Base-by-base conservation (phyloP, 176 grass and related monocot species). In the Panicum miliaceum region DNA sequence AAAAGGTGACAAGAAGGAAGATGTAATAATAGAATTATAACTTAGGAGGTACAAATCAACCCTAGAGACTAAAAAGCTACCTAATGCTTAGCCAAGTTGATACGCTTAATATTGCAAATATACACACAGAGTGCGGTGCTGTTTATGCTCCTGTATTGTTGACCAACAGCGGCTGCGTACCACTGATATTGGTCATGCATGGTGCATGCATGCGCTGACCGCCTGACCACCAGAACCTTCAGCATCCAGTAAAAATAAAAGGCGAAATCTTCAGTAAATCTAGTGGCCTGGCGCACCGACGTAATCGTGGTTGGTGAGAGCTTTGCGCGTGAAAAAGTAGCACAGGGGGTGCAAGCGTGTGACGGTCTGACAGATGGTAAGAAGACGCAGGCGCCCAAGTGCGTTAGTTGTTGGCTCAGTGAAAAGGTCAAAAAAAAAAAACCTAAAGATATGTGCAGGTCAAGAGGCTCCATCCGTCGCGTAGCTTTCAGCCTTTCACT, bases 321-420 rank as follows among this genome's bases (percentile, higher is more conserved):
- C 3, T 29, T 16, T 34, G 61, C 68, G 68, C n/a, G 42, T 71
- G 1, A 46, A 47, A 47, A 46, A 29, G n/a, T 22, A 13, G 37
- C 22, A 68, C 20, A 37, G 35, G 8, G 14, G 61, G 12, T 64
- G 61, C 34, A 64, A 34, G 2, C 4, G 0, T 63, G 61, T 64
- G 52, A 22, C 16, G 0, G 7, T 10, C 20, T 57, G 57, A 60
- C 57, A 25, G 20, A 25, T 60, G 57, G 57, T 60, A 60, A 26
- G 57, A 60, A 60, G 12, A 25, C 23, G 22, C 56, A 23, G 18
- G 8, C 10, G 7, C 7, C 56, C 8, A 12, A 72, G 66, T 72
- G 67, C 58, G 35, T n/a, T 5, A 4, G 68, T 75, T 66, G 77
- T 80, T 81, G 58, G 16, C 19, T 74, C 68, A 26, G 43, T 54